Conservation (phyloP, 345 rosid species). For the Physaria fendleri region DNA sequence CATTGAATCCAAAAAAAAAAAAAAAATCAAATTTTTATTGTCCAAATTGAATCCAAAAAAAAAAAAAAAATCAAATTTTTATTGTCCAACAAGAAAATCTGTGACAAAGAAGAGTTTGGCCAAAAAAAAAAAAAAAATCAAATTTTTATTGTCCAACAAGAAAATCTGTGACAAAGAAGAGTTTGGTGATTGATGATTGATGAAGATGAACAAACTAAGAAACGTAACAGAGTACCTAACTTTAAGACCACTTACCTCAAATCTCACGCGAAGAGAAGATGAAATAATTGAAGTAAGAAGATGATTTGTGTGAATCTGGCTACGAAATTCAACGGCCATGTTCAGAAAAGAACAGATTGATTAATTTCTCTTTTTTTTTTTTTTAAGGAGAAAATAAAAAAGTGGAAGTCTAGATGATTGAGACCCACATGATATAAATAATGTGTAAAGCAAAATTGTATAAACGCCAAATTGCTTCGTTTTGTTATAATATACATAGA, state of each 20-base stretch:
- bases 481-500: background rate
- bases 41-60: too few relatives aligned
- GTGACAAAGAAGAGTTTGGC: constrained; percentile 11
- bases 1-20: too few relatives aligned
- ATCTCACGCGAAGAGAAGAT: constrained; percentile 41
- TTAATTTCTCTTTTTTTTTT: background rate
- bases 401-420: constrained; percentile 31
- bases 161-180: constrained; percentile 8
- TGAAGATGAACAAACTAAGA: constrained; percentile 25
- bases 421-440: constrained; percentile 33
- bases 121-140: constrained; percentile 15
- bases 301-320: constrained; percentile 28
- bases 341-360: constrained; percentile 29
- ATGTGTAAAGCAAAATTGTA: constrained; percentile 5
- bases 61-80: too few relatives aligned
- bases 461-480: constrained; percentile 13
- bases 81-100: too few relatives aligned
- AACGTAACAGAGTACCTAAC: constrained; percentile 30
- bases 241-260: constrained; percentile 26
- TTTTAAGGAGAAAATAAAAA: background rate
- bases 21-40: too few relatives aligned
- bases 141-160: background rate
- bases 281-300: constrained; percentile 27
- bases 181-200: constrained; percentile 25
- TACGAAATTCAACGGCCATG: constrained; percentile 33